Conservation (phyloP, 192 early-diverging fungal species). For the Backusella sp. region DNA sequence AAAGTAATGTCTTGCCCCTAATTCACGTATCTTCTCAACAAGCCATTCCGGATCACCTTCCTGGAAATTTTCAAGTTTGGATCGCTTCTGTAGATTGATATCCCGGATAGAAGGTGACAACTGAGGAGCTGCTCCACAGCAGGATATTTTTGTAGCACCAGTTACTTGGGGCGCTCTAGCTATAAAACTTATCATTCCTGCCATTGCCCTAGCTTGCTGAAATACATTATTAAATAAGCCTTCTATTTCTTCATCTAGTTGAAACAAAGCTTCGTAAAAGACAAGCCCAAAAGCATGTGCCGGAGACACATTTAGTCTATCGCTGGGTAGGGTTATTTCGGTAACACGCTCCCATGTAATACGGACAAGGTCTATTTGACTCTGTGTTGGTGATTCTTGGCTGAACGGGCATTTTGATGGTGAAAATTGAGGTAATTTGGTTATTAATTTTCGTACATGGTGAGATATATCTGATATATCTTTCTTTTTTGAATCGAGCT, state of each 20-base stretch:
- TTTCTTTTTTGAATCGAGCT: neutral
- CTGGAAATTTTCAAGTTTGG: neutral
- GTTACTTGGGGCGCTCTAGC: slow-evolving; percentile 6
- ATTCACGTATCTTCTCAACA: slow-evolving; percentile 17
- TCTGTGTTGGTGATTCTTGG: slow-evolving; percentile 16
- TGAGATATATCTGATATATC: neutral
- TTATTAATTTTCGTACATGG: neutral
- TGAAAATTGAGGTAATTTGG: neutral
- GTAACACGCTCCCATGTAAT: slow-evolving; percentile 18
- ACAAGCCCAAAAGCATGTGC: slow-evolving; percentile 24
- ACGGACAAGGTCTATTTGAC: slow-evolving; percentile 21
- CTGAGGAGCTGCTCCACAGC: neutral
- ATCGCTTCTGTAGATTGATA: slow-evolving; percentile 9
- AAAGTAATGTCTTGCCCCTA: slow-evolving; percentile 27
- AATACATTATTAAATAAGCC: slow-evolving; percentile 22
- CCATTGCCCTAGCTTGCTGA: slow-evolving; percentile 28
- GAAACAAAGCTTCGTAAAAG: slow-evolving; percentile 25
- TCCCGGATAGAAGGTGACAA: neutral
- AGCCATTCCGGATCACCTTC: slow-evolving; percentile 13
- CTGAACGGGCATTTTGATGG: neutral
- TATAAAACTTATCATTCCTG: slow-evolving; percentile 30
- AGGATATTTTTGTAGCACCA: neutral
- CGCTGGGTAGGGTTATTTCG: slow-evolving; percentile 7
- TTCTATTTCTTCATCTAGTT: slow-evolving; percentile 20
- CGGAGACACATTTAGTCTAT: slow-evolving; percentile 17